A percentile compares a stretch with the other conserved stretches of the same genome.
Evolutionary conservation across 2,329 filamentous ascomycete genomes (phyloP).

Genomic region (Penicillium sp.): DNA sequence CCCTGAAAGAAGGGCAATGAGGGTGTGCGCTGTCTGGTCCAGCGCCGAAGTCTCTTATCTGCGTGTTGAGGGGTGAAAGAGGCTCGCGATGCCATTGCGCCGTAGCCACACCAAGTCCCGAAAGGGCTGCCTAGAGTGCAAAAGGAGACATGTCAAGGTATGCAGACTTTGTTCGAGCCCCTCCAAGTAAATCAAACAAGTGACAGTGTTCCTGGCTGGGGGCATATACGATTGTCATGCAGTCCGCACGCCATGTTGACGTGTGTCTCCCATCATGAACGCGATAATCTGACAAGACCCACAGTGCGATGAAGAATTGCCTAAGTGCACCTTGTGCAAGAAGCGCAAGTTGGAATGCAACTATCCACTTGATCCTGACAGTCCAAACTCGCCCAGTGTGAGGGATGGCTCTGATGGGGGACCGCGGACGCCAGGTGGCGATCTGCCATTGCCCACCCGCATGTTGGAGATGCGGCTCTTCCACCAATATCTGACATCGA

Average conservation of each 20-base stretch:
- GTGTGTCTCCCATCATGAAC: neutral
- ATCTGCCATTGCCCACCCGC: conserved; percentile 20
- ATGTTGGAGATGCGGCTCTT: conserved; percentile 39
- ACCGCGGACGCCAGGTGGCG: conserved; percentile 6
- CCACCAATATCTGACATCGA: conserved; percentile 40
- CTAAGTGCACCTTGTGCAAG: conserved; percentile 37
- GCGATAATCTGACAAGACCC: neutral
- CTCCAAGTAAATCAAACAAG: neutral
- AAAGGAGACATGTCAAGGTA: conserved; percentile 12
- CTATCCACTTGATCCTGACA: conserved; percentile 32
- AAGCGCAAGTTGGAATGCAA: conserved; percentile 39
- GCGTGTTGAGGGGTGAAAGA: neutral
- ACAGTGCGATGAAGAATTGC: conserved; percentile 41
- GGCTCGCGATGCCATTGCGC: conserved; percentile 2
- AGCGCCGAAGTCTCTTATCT: neutral
- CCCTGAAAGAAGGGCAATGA: neutral
- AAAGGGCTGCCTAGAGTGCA: conserved; percentile 12
- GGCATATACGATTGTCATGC: neutral
- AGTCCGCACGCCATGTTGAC: neutral
- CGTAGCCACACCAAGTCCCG: conserved; percentile 11
- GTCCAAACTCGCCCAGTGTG: conserved; percentile 21
- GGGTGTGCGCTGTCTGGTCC: neutral
- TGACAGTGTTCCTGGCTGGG: neutral
- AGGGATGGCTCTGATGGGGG: conserved; percentile 21
- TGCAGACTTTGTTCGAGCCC: neutral